Conservation (phyloP, 108 stramenopile species). For the Aurantiochytrium sp. region DNA sequence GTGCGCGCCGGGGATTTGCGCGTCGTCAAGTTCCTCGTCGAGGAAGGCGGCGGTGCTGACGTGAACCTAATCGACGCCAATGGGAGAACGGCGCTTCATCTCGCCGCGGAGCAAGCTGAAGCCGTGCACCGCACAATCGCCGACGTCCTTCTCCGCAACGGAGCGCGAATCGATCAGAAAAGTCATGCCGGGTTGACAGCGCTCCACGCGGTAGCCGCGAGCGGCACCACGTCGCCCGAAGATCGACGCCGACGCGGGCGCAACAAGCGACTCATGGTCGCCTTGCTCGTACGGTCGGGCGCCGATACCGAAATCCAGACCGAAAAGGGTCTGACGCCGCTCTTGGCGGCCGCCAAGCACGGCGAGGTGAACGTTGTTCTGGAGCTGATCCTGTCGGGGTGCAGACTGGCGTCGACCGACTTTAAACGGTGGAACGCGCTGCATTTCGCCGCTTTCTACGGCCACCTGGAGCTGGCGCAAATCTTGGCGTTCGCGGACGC, state of each 20-base stretch:
- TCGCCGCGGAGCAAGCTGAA: neutral
- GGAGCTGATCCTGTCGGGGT: neutral
- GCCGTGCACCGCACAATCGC: neutral
- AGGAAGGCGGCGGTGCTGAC: neutral
- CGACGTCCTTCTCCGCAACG: neutral
- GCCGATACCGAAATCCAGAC: neutral
- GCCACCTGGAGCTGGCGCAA: neutral
- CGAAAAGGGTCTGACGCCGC: neutral
- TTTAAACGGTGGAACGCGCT: neutral
- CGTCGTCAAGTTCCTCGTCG: neutral
- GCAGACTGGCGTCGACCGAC: neutral
- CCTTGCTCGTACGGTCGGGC: neutral
- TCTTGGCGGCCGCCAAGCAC: neutral
- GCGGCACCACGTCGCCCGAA: no score
- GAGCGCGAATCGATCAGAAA: neutral
- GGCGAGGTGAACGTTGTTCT: neutral
- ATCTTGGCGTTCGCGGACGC: neutral
- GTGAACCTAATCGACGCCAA: neutral
- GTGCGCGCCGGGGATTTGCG: neutral
- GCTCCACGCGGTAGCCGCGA: neutral
- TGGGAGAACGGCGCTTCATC: neutral
- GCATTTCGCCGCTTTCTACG: constrained; percentile 17
- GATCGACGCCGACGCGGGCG: no score
- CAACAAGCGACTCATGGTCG: neutral
- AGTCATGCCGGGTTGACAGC: neutral